phyloP scores from a whole-genome alignment of 768 basidiomycete genomes.

The Xerocomus brunneocitrinus region DNA sequence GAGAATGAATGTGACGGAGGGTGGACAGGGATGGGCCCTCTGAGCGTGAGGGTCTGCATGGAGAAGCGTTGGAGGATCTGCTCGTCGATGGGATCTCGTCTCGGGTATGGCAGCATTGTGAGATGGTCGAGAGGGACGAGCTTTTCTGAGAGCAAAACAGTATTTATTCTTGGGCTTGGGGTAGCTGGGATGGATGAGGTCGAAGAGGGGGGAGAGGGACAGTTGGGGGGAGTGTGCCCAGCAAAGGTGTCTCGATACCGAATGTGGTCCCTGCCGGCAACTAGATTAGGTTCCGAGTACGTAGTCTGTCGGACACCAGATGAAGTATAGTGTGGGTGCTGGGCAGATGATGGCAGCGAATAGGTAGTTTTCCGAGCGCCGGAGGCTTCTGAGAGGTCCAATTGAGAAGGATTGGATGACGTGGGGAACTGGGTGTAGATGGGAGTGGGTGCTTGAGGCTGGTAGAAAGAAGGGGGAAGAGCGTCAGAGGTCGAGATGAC shows the following conservation, averaged over 20 bases:
- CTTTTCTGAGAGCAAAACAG: slow-evolving; percentile 25
- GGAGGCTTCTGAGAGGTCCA: slow-evolving; percentile 22
- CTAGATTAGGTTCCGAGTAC: slow-evolving; percentile 31
- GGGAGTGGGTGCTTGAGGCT: slow-evolving; percentile 14
- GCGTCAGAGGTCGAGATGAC: slow-evolving; percentile 19
- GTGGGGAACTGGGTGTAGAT: slow-evolving; percentile 31
- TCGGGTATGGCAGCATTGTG: slow-evolving; percentile 47
- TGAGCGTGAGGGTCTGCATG: slow-evolving; percentile 24
- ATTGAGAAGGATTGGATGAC: slow-evolving; percentile 25
- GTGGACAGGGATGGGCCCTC: slow-evolving; percentile 1
- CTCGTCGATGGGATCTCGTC: slow-evolving; percentile 62
- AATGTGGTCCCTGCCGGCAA: slow-evolving; percentile 14
- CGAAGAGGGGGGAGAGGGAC: slow-evolving; percentile 34
- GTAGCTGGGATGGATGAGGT: slow-evolving; percentile 38
- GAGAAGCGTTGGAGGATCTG: slow-evolving; percentile 57
- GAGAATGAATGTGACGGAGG: slow-evolving; percentile 21
- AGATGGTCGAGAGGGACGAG: slow-evolving; percentile 65
- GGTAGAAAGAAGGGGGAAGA: slow-evolving; percentile 20
- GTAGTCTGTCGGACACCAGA: slow-evolving; percentile 26
- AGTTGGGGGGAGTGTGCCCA: slow-evolving; percentile 22
- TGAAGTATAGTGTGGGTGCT: slow-evolving; percentile 17
- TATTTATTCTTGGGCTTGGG: slow-evolving; percentile 28
- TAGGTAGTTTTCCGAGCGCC: slow-evolving; percentile 25
- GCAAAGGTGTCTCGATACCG: slow-evolving; percentile 19
- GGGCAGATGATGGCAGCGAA: slow-evolving; percentile 29